Evolutionary conservation across 768 basidiomycete genomes (phyloP).

Genomic region (Suillus placidus): DNA sequence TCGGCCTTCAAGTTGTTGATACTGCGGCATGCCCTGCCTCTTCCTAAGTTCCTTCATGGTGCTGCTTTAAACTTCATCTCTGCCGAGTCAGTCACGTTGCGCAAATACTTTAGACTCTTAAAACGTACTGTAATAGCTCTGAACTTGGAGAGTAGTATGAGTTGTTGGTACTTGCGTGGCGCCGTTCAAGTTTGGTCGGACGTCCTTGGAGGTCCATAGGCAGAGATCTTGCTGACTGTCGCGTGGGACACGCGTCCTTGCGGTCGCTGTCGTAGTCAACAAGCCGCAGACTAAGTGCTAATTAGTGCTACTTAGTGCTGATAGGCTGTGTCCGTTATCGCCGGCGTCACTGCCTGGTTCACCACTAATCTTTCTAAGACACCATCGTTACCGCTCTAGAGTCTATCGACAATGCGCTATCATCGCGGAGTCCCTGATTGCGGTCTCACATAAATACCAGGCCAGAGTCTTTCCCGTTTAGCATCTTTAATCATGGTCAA

Average conservation of each 20-base stretch:
- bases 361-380: not conserved
- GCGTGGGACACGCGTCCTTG: not conserved
- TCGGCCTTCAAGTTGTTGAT: not conserved
- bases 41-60: not conserved
- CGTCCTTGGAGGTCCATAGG: not conserved
- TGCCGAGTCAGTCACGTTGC: not conserved
- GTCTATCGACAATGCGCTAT: not conserved
- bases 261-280: not conserved
- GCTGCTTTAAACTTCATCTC: no score
- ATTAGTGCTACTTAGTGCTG: not conserved
- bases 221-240: not conserved
- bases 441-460: not conserved
- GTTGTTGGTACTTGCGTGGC: not conserved
- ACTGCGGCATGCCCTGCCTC: no score
- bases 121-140: not conserved
- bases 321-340: constrained; percentile 1
- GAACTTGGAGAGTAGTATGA: not conserved
- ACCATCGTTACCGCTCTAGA: not conserved
- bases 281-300: not conserved
- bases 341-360: not conserved
- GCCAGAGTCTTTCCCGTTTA: no score
- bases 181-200: not conserved
- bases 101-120: not conserved
- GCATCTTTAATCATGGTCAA: constrained; percentile 1
- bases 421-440: not conserved